Evolutionary conservation across 495 filamentous ascomycete species (phyloP), one percentile per base, ranked within the genome.

Genomic region (Penicillium ochrochloron): DNA sequence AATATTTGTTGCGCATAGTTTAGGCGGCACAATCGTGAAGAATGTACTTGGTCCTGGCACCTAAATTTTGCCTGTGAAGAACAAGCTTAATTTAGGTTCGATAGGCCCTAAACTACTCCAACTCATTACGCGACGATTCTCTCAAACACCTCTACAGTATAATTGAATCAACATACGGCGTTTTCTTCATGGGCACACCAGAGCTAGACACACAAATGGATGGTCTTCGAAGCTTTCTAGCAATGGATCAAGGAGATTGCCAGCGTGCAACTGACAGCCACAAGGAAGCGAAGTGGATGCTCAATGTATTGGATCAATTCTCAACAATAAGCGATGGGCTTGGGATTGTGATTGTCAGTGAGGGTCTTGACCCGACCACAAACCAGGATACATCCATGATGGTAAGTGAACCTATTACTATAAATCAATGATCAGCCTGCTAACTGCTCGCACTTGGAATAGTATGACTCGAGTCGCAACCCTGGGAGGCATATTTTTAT

Each of bases 1-100:
- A 17, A 73, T 77, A 1, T 78, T 78, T 50, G 62, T 77, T 31
- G 71, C 71, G 0, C 76, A 76, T 64, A 78, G 76, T 44, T 53
- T 74, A 14, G 76, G 76, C 31, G 72, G 76, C 8, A 63, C 66
- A 10, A 21, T 78, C 23, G 70, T 78, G 9, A 78, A 78, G 41
- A 66, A 63, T 59, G 72, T 74, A 75, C 19, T 10, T 4, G 21
- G 42, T 12, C 21, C 6, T 48, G 37, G 37, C 37, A 41, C 44
- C 62, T 19, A 29, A 10, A 17, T 7, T 1, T 46, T 48, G 6
- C 19, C 35, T 6, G 12, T 23, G 46, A n/a, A 50, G 17, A 15
- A n/a, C 25, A 23, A 3, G 35, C n/a, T 56, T 53, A 8, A 51
- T 29, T 34, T 15, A 46, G 11, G 12, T 21, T n/a, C 5, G 42